Evolutionary conservation across 345 rosid species (phyloP), one percentile per base, ranked within the genome.

Genomic region (Moringa oleifera): DNA sequence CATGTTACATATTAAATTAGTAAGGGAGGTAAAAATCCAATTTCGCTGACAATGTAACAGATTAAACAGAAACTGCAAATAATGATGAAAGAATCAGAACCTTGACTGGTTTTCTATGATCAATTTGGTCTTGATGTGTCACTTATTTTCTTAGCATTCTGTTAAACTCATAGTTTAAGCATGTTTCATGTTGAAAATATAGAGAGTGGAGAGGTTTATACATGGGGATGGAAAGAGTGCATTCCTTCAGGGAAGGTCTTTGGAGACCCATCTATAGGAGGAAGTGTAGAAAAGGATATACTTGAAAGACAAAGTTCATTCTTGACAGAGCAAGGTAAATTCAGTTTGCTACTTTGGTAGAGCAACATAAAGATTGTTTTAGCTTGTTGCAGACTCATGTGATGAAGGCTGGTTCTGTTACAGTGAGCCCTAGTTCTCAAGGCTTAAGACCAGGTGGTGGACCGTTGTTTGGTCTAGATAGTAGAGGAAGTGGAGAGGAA

Each of bases 171-270:
- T 16, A 41, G 47, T 9, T 41, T 41, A 11, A 4, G 6, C 12
- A 16, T 41, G 12, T 41, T 15, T 41, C 47, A 15, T 41, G 12
- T 41, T 11, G 47, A 41, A 41, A 70, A 69, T 41, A 54, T 75
- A 95, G 99, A 79, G 49, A 69, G 24, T 19, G 96, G 83, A 31
- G 90, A 87, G 62, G 91, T 95, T 58, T 91, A 81, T 66, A 91
- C 99, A 25, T 95, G 99, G 99, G 99, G 99, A 54, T 95, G 99
- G 99, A 89, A 77, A 68, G 99, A 95, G 73, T 95, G 99, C 70
- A 78, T 95, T 67, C 97, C 99, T 28, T 79, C 99, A 11, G 99
- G 97, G 59, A 89, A 81, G 58, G 73, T 87, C 53, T 77, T 85
- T 7, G 91, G 95, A 51, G 85, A 85, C 54, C 68, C 73, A 67